Conservation (phyloP, 139 green algal genomes). For the Tetraselmis striata region DNA sequence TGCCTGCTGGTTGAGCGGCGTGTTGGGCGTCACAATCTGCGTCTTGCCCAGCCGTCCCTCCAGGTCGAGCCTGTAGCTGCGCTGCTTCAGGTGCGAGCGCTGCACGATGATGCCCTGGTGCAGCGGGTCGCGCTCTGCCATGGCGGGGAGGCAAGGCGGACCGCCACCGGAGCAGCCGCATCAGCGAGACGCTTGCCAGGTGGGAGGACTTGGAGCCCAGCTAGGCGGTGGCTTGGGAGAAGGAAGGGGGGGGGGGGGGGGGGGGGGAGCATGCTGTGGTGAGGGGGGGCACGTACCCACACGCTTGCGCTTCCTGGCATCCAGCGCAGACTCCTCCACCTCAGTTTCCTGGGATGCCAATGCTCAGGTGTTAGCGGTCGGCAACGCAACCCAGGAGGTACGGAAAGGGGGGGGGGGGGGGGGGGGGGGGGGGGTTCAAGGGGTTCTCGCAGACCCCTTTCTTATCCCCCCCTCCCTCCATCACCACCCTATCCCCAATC, state of each 20-base stretch:
- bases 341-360: constrained; percentile 15
- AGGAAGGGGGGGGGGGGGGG: background rate
- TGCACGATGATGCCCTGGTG: constrained; percentile 82
- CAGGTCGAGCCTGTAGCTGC: constrained; percentile 74
- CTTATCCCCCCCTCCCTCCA: no score
- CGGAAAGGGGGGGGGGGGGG: no score
- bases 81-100: constrained; percentile 59
- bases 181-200: no score
- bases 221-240: no score
- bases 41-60: constrained; percentile 66
- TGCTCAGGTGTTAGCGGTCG: no score
- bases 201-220: no score
- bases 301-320: constrained; percentile 63
- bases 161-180: background rate
- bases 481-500: no score
- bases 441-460: no score
- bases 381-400: no score
- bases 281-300: constrained; percentile 28
- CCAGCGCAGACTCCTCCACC: constrained; percentile 51
- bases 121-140: constrained; percentile 71
- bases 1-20: constrained; percentile 65
- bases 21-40: constrained; percentile 69
- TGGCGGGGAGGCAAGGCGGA: background rate
- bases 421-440: no score
- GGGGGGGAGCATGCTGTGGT: background rate